These are phyloP conservation scores for Echeveria elegans DNA, from an alignment of 164 flowering plant genomes.

Conservation along the genomic window DNA sequence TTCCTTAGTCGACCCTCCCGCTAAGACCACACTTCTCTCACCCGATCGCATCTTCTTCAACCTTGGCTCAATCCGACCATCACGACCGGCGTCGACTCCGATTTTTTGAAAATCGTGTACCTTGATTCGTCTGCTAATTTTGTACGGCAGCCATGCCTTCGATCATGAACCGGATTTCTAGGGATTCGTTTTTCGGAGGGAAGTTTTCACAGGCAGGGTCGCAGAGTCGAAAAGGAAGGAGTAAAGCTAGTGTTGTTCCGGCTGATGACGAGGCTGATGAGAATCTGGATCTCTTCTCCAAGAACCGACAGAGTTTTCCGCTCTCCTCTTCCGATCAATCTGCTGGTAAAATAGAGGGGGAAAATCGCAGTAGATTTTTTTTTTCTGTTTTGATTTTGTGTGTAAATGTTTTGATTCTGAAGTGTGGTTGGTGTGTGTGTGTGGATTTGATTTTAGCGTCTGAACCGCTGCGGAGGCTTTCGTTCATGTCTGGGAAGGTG, in stretches of 20 bases:
- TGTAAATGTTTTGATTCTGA: too few relatives aligned
- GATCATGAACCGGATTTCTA: neutral
- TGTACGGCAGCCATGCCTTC: neutral
- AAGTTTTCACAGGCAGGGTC: conserved; percentile 11
- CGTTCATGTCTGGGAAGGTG: conserved; percentile 30
- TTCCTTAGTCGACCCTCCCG: neutral
- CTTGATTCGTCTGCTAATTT: neutral
- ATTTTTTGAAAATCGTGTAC: too few relatives aligned
- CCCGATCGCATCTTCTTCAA: neutral
- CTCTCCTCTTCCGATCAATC: conserved; percentile 43
- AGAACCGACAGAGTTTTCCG: conserved; percentile 47
- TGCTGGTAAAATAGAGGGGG: conserved; percentile 24
- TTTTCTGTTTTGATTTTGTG: neutral
- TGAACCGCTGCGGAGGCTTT: conserved; percentile 56
- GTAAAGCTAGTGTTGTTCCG: conserved; percentile 14
- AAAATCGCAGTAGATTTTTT: neutral
- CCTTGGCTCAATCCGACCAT: neutral
- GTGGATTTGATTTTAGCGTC: conserved; percentile 18
- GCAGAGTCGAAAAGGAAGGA: conserved; percentile 49
- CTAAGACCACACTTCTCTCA: neutral
- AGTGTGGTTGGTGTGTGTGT: too few relatives aligned
- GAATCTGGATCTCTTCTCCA: conserved; percentile 76
- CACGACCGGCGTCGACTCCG: neutral
- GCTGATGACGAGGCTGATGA: conserved; percentile 32
- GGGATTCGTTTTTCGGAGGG: neutral